Conservation (phyloP, 768 basidiomycete species). For the Tricholoma hemisulphureum region DNA sequence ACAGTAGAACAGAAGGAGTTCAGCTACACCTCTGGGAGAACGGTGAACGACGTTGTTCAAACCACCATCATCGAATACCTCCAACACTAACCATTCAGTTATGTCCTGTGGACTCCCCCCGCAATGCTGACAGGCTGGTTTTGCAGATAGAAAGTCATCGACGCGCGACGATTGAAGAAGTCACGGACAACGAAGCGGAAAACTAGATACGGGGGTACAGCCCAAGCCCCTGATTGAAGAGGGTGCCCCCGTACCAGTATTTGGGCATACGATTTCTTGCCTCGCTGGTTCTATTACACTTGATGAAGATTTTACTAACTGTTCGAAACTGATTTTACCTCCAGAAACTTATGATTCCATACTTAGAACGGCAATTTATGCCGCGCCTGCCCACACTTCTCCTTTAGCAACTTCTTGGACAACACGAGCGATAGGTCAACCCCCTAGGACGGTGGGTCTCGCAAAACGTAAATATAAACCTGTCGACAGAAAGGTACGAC, state of each 20-base stretch:
- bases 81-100: slow-evolving; percentile 11
- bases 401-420: slow-evolving; percentile 11
- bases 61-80: neutral
- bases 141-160: neutral
- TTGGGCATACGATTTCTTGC: slow-evolving; percentile 13
- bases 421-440: slow-evolving; percentile 1
- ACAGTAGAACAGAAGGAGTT: slow-evolving; percentile 9
- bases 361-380: slow-evolving; percentile 1
- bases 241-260: slow-evolving; percentile 7
- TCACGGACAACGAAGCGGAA: slow-evolving; percentile 6
- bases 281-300: slow-evolving; percentile 4
- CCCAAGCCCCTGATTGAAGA: slow-evolving; percentile 1
- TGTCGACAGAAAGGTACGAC: slow-evolving; percentile 23
- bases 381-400: neutral
- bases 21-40: slow-evolving; percentile 18
- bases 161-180: neutral
- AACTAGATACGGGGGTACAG: slow-evolving; percentile 9
- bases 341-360: slow-evolving; percentile 13
- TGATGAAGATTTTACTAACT: slow-evolving; percentile 1
- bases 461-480: slow-evolving; percentile 18
- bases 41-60: slow-evolving; percentile 3
- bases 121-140: neutral
- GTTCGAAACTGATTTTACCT: slow-evolving; percentile 7
- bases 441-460: neutral
- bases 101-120: neutral